Evolutionary conservation across 345 rosid genomes (phyloP), one percentile per base, ranked within the genome.

Genomic region (Syzygium jambos): DNA sequence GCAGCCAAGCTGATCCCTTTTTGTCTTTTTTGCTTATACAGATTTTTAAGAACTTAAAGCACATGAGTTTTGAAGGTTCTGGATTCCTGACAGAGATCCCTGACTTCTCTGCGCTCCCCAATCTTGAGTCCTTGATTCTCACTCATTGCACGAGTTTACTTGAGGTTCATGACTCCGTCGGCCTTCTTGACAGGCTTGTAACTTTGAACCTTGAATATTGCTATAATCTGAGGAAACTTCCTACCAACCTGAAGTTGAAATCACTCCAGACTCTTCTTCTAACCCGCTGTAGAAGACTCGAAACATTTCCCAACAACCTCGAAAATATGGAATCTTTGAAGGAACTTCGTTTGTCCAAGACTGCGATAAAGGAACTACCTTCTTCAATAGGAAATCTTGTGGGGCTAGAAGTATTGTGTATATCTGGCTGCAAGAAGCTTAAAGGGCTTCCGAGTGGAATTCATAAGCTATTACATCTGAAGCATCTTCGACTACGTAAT

Each of bases 121-220:
- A 85, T 68, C 91, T 92, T 46, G 90, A 87, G 88, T 82, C 85
- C 84, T 85, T 93, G 51, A 73, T 46, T 84, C 94, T 92, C 29
- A 41, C 56, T 52, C 87, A 84, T 43, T 91, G 91, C 85, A 19
- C 43, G 27, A 89, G 29, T 21, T 88, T 92, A 52, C 51, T 21
- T 52, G 90, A 89, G 29, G 85, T 93, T 61, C 90, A 89, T 8
- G 85, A 90, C 14, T 88, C 95, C 1, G 22, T 91, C 43, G 90
- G 89, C 61, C 34, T 12, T 52, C 90, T 88, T 6, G 84, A 87
- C 22, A 82, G 52, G 49, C 91, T 93, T 21, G 53, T 16, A 9
- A 9, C 49, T 6, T 23, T 93, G 80, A 86, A 85, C 80, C 57
- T 93, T 52, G 89, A 52, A 85, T 53, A 51, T 2, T 93, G 95